A percentile compares a stretch with the other conserved stretches of the same genome.
phyloP scores from a whole-genome alignment of 441 rosid species.

The Cnidoscolus chayamansa region DNA sequence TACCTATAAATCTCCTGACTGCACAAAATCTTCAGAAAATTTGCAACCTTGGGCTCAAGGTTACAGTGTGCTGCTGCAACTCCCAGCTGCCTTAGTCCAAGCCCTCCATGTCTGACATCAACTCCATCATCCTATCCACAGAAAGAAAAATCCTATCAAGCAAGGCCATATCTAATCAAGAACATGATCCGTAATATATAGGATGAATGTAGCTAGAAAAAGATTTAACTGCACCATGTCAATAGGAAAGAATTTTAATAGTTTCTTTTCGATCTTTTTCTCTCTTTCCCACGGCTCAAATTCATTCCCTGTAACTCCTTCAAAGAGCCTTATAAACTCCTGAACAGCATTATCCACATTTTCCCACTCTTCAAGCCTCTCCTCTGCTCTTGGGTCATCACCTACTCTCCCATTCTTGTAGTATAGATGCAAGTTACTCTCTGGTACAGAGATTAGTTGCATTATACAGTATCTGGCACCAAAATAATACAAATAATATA shows the following conservation, averaged over 20 bases:
- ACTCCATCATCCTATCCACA: slow-evolving; percentile 56
- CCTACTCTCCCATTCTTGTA: slow-evolving; percentile 71
- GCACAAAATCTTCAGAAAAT: slow-evolving; percentile 61
- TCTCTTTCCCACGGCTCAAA: slow-evolving; percentile 85
- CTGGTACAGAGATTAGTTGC: slow-evolving; percentile 62
- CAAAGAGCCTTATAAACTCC: slow-evolving; percentile 61
- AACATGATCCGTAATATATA: not conserved
- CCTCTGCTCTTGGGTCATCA: slow-evolving; percentile 56
- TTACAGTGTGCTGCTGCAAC: slow-evolving; percentile 59
- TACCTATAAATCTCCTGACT: slow-evolving; percentile 74
- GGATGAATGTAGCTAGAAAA: not conserved
- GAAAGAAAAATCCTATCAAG: slow-evolving; percentile 1
- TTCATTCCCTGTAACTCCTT: slow-evolving; percentile 68
- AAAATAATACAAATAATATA: not conserved
- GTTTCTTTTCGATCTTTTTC: slow-evolving; percentile 65
- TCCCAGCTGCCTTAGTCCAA: slow-evolving; percentile 64
- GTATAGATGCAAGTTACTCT: slow-evolving; percentile 53
- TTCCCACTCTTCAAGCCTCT: slow-evolving; percentile 73
- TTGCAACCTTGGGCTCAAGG: slow-evolving; percentile 64
- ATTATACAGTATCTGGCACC: slow-evolving; percentile 54
- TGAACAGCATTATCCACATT: slow-evolving; percentile 48
- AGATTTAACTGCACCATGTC: slow-evolving; percentile 51
- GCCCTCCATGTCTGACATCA: slow-evolving; percentile 70
- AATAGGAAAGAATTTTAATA: slow-evolving; percentile 52
- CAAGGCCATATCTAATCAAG: not conserved